These are phyloP conservation scores for Aureobasidium sp. DNA, from an alignment of 2,329 filamentous ascomycete genomes.

Conservation along the genomic window DNA sequence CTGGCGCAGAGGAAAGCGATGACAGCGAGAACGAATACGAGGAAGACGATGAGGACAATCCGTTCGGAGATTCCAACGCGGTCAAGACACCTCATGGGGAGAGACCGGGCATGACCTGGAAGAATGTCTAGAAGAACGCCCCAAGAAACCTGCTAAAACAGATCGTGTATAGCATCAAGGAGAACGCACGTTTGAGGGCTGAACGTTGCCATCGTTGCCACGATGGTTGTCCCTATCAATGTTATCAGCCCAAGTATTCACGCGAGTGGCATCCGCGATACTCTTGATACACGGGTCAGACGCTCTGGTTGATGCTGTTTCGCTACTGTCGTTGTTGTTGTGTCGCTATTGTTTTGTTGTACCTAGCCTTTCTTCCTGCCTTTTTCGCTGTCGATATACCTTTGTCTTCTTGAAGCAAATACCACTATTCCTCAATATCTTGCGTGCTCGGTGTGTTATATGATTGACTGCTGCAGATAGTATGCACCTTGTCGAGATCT, in stretches of 20 bases:
- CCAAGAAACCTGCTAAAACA: neutral
- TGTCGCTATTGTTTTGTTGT: neutral
- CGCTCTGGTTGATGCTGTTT: neutral
- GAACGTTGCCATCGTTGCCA: too few relatives aligned
- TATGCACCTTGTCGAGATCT: too few relatives aligned
- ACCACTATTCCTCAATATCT: neutral
- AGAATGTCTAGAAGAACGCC: constrained; percentile 29
- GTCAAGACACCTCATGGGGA: constrained; percentile 49
- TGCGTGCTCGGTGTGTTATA: neutral
- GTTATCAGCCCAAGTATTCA: neutral
- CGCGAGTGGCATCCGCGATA: neutral
- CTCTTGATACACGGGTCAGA: neutral
- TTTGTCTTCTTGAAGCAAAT: neutral
- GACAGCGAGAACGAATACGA: constrained; percentile 52
- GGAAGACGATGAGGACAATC: constrained; percentile 76
- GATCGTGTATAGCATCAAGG: too few relatives aligned
- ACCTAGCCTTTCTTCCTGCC: neutral
- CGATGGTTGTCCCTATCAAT: neutral
- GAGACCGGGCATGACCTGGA: constrained; percentile 28
- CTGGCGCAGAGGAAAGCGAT: constrained; percentile 30
- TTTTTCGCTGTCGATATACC: neutral
- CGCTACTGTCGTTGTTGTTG: neutral
- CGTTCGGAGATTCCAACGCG: constrained; percentile 78
- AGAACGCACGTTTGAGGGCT: too few relatives aligned
- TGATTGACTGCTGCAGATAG: neutral